phyloP scores from a whole-genome alignment of 371 early-diverging fungal genomes.

The Gilbertella persicaria region DNA sequence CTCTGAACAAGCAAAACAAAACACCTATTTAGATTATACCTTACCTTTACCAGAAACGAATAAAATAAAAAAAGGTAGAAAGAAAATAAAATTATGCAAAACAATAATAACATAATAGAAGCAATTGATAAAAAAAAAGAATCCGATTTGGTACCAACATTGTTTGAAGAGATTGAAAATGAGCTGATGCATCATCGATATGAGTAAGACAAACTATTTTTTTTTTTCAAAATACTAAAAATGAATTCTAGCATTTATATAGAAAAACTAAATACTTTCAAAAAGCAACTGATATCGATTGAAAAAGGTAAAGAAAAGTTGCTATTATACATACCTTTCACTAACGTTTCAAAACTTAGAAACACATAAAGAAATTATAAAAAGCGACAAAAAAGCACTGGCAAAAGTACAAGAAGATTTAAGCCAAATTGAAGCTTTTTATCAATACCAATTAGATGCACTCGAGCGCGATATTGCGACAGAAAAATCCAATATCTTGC shows the following conservation, averaged over 20 bases:
- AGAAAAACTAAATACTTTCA: constrained; percentile 9
- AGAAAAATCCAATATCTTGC: neutral
- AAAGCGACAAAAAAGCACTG: constrained; percentile 1
- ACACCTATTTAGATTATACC: neutral
- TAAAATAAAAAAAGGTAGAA: neutral
- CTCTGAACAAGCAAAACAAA: neutral
- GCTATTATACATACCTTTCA: neutral
- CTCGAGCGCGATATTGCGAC: neutral
- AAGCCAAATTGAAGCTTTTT: neutral
- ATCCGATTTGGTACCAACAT: no score
- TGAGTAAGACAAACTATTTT: neutral
- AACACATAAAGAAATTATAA: constrained; percentile 2
- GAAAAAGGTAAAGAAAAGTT: constrained; percentile 13
- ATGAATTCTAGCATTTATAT: constrained; percentile 18
- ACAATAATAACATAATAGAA: no score
- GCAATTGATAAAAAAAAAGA: no score
- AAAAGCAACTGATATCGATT: constrained; percentile 3
- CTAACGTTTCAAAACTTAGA: neutral
- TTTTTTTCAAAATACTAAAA: neutral
- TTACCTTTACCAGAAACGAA: neutral
- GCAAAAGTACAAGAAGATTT: constrained; percentile 3
- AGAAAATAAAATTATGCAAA: neutral
- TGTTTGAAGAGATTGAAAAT: constrained; percentile 7
- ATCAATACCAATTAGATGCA: neutral
- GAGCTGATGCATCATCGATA: constrained; percentile 1